Base-by-base conservation (phyloP, 192 early-diverging fungal genomes). In the Coemansia sp. region DNA sequence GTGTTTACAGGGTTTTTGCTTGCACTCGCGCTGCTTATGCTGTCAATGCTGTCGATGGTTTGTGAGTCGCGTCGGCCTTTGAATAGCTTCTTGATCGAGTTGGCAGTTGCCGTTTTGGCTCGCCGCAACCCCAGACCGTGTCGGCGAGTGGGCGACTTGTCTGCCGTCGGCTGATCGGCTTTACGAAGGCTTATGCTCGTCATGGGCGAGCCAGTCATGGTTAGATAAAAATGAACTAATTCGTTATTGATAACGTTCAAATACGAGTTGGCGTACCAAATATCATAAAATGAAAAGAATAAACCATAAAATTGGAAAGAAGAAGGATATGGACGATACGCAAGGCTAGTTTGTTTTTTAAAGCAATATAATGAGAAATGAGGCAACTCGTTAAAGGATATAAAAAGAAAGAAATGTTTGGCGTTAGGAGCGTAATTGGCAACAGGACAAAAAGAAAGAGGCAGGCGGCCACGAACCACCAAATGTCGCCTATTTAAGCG, bases 21-120 rank as follows among this genome's bases (percentile, higher is more conserved):
- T 2, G 48, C 48, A 8, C 17, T 49, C 17, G 17, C 7, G 6
- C 16, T 19, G 48, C 17, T 17, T 9, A 8, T 22, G 39, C 41
- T 53, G 50, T 29, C n/a, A 39, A 6, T 7, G 12, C 6, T 64
- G 27, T 35, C 35, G 3, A 6, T 54, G 43, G 43, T 23, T 48
- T 45, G 43, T n/a, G 29, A 10, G 6, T 57, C 51, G 62, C 62
- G 63, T 17, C 50, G 35, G 43, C 61, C 55, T 37, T 69, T 69
- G 57, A 75, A 75, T 23, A 75, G 67, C 45, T 51, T 59, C 53
- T 65, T 75, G 57, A 75, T 69, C 1, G 72, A 68, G 21, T 75
- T 75, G n/a, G 62, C 57, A 5, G 66, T 69, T 0, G 67, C 61
- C 5, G 72, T 57, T 51, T 56, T 65, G 50, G 67, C 67, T 14